Base-by-base conservation (phyloP, 306 rosid species). In the Datisca glomerata region DNA sequence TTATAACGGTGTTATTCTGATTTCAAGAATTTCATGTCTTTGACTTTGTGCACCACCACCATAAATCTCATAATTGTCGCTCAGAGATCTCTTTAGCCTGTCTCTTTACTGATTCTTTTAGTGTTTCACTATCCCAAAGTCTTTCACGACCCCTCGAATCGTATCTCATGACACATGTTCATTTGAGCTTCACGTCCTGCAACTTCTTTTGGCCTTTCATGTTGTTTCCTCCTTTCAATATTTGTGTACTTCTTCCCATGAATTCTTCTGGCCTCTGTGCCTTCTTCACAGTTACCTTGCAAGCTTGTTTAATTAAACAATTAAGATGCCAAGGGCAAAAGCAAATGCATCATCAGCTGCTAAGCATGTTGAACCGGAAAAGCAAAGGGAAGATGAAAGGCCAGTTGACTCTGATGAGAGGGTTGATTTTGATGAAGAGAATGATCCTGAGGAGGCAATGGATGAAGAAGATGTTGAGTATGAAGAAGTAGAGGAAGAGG, bases 221-320 rank as follows among this genome's bases (percentile, higher is more conserved):
- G 68, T 71, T 65, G 72, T 75, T 66, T 66, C 81, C 66, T 72
- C 97, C 89, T 74, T 75, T 80, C 86, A 60, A 65, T 78, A 68
- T 77, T 75, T 77, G 61, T 65, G 62, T 76, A 69, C 81, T 74
- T 80, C 91, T 68, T 75, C 94, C 95, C 93, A 72, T 77, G 91
- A 89, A 65, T 69, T 83, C 77, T 72, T 89, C 91, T 80, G 86
- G 98, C 81, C 94, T 68, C 79, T 69, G 93, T 83, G 93, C 80
- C 91, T 77, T 84, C 86, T 70, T 75, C 84, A 80, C 84, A 80
- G 95, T 84, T 89, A 73, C 81, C 77, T 82, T 76, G 70, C 93
- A 61, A 84, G 75, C 73, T 66, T 78, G 62, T 80, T 69, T 71
- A 55, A 55, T 74, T 84, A 77, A 79, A 67, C 73, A 61, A 63